These are phyloP conservation scores for Globisporangium radiosum DNA, from an alignment of 352 stramenopile genomes.

Conservation along the genomic window DNA sequence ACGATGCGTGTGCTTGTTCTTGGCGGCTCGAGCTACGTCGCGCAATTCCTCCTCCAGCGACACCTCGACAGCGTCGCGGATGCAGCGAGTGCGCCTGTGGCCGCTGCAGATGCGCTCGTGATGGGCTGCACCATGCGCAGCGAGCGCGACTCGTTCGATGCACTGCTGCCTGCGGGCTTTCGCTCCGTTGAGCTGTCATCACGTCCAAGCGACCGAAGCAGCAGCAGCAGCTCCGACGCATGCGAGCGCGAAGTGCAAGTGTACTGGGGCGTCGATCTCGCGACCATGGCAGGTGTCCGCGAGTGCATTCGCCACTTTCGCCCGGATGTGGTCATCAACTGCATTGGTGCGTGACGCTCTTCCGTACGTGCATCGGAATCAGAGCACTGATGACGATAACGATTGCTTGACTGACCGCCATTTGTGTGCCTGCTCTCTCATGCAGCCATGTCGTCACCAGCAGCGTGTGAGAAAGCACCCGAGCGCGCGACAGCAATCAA, in stretches of 20 bases:
- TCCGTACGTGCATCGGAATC: too few species aligned
- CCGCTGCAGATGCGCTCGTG: not conserved
- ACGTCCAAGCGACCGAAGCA: not conserved
- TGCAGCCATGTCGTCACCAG: slow-evolving; percentile 49
- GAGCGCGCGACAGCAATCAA: slow-evolving; percentile 31
- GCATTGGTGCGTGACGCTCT: slow-evolving; percentile 26
- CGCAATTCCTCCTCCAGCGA: slow-evolving; percentile 46
- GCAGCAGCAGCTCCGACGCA: not conserved
- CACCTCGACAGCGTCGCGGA: slow-evolving; percentile 2
- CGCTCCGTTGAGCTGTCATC: slow-evolving; percentile 3
- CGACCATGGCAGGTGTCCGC: slow-evolving; percentile 18
- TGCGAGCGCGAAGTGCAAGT: slow-evolving; percentile 20
- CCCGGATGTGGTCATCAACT: slow-evolving; percentile 49
- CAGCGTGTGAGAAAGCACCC: slow-evolving; percentile 44
- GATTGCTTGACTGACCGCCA: not conserved
- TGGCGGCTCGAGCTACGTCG: slow-evolving; percentile 56
- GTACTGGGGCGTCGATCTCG: slow-evolving; percentile 37
- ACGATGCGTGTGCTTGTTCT: slow-evolving; percentile 37
- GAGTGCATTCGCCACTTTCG: slow-evolving; percentile 30
- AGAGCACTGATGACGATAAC: too few species aligned
- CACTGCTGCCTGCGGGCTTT: slow-evolving; percentile 24
- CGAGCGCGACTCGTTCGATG: slow-evolving; percentile 9
- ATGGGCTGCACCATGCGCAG: slow-evolving; percentile 40
- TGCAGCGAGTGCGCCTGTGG: too few species aligned
- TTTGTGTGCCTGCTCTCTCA: not conserved